These are phyloP conservation scores for Pseudoscleropodium purum DNA, from an alignment of 225 moss, liverwort and hornwort species.

Conservation along the genomic window DNA sequence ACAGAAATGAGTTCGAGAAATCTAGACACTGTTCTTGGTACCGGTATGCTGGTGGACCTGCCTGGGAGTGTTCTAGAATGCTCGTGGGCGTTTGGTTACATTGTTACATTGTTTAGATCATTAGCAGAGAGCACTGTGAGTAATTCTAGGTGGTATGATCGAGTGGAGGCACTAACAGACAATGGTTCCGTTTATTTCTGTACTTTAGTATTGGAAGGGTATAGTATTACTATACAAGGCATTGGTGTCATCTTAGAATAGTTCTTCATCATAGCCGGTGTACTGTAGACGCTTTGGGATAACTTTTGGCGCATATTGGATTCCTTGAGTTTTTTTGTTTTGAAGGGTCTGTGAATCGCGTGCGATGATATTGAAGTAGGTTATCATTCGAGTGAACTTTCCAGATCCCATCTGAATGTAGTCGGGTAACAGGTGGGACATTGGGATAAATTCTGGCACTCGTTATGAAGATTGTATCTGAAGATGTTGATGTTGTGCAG, in stretches of 20 bases:
- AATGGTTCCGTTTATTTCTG: not conserved
- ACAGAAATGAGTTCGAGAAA: not conserved
- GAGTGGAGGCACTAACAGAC: not conserved
- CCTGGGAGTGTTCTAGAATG: not conserved
- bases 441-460: not conserved
- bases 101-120: not conserved
- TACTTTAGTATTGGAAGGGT: not conserved
- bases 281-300: not conserved
- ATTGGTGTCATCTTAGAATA: not conserved
- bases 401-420: not conserved
- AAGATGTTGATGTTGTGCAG: not conserved
- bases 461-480: not conserved
- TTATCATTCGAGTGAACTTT: not conserved
- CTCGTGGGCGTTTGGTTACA: not conserved
- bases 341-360: not conserved
- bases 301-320: not conserved
- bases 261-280: not conserved
- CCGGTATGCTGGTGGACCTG: not conserved
- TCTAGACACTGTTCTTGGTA: not conserved
- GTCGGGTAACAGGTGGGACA: not conserved
- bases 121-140: not conserved
- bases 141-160: not conserved
- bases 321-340: not conserved
- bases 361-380: not conserved
- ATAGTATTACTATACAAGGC: not conserved